These are phyloP conservation scores for Lactifluus piperatus DNA, from an alignment of 768 basidiomycete genomes.

Conservation along the genomic window DNA sequence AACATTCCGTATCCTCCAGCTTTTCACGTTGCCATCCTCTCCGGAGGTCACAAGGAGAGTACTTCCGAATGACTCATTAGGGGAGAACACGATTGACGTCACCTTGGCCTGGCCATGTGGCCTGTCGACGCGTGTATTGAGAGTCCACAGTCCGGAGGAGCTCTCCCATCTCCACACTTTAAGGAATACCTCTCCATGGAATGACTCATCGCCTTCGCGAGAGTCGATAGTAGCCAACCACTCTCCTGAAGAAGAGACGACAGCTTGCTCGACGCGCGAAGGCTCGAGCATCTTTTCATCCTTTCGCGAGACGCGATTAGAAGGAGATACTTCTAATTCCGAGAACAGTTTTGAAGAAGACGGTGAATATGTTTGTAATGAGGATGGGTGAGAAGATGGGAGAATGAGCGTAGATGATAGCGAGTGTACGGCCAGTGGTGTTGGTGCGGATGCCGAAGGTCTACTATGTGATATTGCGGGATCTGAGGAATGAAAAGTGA, in stretches of 20 bases:
- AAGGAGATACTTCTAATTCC: constrained; percentile 89
- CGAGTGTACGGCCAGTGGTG: constrained; percentile 71
- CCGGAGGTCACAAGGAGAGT: constrained; percentile 63
- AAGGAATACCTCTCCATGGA: constrained; percentile 64
- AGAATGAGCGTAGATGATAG: constrained; percentile 70
- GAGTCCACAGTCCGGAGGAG: constrained; percentile 50
- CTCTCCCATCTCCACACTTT: constrained; percentile 89
- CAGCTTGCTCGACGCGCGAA: constrained; percentile 61
- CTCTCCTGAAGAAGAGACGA: constrained; percentile 56
- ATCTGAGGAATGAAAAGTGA: constrained; percentile 24
- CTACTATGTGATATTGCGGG: constrained; percentile 29
- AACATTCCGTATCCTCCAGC: constrained; percentile 59
- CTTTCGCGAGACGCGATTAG: constrained; percentile 78
- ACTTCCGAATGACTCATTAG: constrained; percentile 28
- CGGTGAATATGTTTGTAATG: constrained; percentile 86
- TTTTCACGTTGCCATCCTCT: constrained; percentile 65
- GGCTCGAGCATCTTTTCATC: constrained; percentile 73
- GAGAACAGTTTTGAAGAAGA: constrained; percentile 58
- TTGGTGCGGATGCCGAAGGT: constrained; percentile 34
- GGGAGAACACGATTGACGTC: constrained; percentile 62
- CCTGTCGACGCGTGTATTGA: constrained; percentile 84
- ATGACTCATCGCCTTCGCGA: constrained; percentile 56
- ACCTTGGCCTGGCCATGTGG: constrained; percentile 69
- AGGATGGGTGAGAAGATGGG: constrained; percentile 90
- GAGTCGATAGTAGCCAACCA: constrained; percentile 93